These are phyloP conservation scores for Aurantiochytrium sp. DNA, from an alignment of 108 stramenopile species.

Conservation along the genomic window DNA sequence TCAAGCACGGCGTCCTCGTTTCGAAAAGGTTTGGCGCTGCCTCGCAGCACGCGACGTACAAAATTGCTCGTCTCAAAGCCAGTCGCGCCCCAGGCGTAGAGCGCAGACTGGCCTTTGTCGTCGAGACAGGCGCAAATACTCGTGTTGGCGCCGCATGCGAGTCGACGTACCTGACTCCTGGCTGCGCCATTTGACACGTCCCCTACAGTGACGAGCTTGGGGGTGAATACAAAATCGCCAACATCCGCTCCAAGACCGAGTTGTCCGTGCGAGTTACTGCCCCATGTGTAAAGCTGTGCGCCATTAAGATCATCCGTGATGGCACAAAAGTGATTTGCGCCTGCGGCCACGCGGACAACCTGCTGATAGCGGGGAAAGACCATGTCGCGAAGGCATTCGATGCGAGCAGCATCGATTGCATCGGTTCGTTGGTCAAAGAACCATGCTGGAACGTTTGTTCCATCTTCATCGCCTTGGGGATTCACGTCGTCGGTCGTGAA, in stretches of 20 bases:
- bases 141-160: background rate
- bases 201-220: background rate
- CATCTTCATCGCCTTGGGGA: no score
- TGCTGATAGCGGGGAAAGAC: background rate
- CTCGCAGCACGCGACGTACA: background rate
- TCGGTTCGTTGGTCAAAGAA: background rate
- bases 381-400: background rate
- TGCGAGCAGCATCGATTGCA: background rate
- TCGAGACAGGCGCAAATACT: background rate
- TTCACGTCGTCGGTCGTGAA: no score
- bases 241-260: background rate
- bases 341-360: background rate
- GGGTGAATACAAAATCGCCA: background rate
- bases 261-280: background rate
- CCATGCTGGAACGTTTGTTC: background rate
- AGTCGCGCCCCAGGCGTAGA: background rate
- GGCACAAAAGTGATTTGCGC: background rate
- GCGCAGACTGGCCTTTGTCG: background rate
- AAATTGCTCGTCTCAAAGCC: background rate
- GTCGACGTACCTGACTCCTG: background rate
- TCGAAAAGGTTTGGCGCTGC: background rate
- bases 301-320: background rate
- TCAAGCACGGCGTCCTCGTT: background rate
- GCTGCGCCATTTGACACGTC: background rate
- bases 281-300: background rate